Base-by-base conservation (phyloP, 2,329 filamentous ascomycete genomes). In the Fusarium incarnatum region DNA sequence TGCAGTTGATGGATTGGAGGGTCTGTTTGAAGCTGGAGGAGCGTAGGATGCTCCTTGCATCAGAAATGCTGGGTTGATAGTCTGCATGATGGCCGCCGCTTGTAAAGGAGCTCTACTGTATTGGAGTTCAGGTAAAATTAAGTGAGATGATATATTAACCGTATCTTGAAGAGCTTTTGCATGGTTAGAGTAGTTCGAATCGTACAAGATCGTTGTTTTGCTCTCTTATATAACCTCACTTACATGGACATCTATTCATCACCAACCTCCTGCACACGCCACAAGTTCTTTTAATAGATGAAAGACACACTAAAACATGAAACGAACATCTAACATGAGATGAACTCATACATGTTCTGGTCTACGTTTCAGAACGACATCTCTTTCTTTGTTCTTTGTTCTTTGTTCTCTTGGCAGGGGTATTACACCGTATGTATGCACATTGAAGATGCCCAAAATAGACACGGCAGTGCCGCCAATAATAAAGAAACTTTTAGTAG, bases 321-420 rank as follows among this genome's bases (percentile, higher is more conserved):
- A 67, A 67, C 37, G 55, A 27, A 27, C 8, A 15, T 0, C 1
- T 3, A 34, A 20, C 8, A 13, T 16, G n/a, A 11, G 32, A 6
- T 10, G 8, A 32, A 3, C 12, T 8, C 15, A 8, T 8, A 27
- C 16, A 11, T 13, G 4, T 25, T 15, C 11, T 40, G 8, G 20
- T 15, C 8, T 27, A 9, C 13, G 37, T 56, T 30, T 61, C 48
- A 46, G 44, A 34, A 20, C 25, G 10, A 27, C 13, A n/a, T 20
- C 7, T 16, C 25, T 41, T 52, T 45, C 54, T 67, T 70, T 64
- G 47, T 68, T 64, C 54, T 67, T 70, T 64, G 47, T 68, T 64
- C 67, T 68, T 70, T 70, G 67, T 68, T 60, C 53, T 45, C 25
- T 48, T 32, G 37, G 41, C 23, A 56, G 30, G 27, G 54, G 23